Base-by-base conservation (phyloP, 495 filamentous ascomycete genomes). In the Achaetomiella virescens region DNA sequence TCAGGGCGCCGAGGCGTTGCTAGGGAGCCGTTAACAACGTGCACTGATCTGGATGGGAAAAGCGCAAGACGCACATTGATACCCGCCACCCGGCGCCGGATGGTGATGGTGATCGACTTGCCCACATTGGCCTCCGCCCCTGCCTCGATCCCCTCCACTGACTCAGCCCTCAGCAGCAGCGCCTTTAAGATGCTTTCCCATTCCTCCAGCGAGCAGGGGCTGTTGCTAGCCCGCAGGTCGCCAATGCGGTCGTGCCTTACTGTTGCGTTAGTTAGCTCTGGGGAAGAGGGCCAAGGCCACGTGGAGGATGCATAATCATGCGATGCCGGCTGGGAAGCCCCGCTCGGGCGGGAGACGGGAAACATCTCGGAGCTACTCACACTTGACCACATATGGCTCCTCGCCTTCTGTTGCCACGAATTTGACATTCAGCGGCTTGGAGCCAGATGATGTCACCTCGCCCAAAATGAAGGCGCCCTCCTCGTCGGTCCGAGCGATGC, bases 1-100 rank as follows among this genome's bases (percentile, higher is more conserved):
- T 73, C 14, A 95, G 65, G 6, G 84, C 68, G 29, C 90, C 89
- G 4, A 93, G 80, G 29, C 79, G 79, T 84, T 88, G 86, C 82
- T 87, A 46, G 18, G 6, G 31, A n/a, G 50, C 21, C 55, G 66
- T 51, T 56, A 50, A 61, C 38, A 62, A 10, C 36, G 11, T 45
- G 7, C 10, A 10, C 2, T 31, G 27, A 0, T 52, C 4, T 1
- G 21, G n/a, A 24, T 35, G 9, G 22, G 29, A 17, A 36, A 44
- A 18, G 24, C 48, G 40, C 9, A 53, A 37, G 14, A 51, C 70
- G 57, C 53, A 78, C 75, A 27, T 71, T 77, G 36, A 79, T 77
- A 17, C 74, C 75, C 37, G 74, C 70, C 10, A 79, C 69, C 17
- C 70, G 70, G 40, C 76, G 72, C 38, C 72, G 64, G 55, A 78